Base-by-base conservation (phyloP, 2,329 filamentous ascomycete species). In the Penicillium sp. region DNA sequence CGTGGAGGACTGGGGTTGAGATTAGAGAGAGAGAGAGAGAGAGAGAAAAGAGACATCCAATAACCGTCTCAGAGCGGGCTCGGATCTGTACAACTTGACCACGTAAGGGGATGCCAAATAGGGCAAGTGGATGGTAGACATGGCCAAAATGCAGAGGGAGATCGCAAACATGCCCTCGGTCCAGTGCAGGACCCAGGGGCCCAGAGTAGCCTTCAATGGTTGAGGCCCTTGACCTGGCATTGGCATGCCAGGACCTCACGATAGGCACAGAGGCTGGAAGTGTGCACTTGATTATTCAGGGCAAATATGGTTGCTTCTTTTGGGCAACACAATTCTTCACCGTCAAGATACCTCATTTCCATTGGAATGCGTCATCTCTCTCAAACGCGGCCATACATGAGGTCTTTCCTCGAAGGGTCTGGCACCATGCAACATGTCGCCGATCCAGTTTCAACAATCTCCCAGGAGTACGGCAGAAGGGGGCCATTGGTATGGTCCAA, bases 101-200 rank as follows among this genome's bases (percentile, higher is more conserved):
- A 59, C 45, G 56, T 52, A 59, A 59, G 61, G 57, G 61, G 57
- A 42, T 32, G 20, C 48, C 43, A 9, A 54, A 54, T 47, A 34
- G 20, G 43, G 53, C 23, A 60, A 45, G 20, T 55, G 32, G 55
- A 53, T 55, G 51, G 49, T 55, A 53, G 49, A 50, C 56, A 56
- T 37, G 15, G 44, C 46, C 39, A 51, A 44, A 53, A 46, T 59
- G 37, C 46, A 53, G 47, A 46, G 34, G 54, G 23, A 56, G 50
- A 56, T 61, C 52, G 34, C 58, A 55, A 45, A 49, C 52, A 52
- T 52, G 23, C 39, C 46, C 39, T 49, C 41, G 43, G 24, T 47
- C 42, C 23, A 40, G 46, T 44, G 32, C 26, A 49, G 29, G 18
- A 21, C 13, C 36, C 27, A 26, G 32, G 13, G 36, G 21, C 30